phyloP scores from a whole-genome alignment of 192 early-diverging fungal genomes.

The Linnemannia schmuckeri region DNA sequence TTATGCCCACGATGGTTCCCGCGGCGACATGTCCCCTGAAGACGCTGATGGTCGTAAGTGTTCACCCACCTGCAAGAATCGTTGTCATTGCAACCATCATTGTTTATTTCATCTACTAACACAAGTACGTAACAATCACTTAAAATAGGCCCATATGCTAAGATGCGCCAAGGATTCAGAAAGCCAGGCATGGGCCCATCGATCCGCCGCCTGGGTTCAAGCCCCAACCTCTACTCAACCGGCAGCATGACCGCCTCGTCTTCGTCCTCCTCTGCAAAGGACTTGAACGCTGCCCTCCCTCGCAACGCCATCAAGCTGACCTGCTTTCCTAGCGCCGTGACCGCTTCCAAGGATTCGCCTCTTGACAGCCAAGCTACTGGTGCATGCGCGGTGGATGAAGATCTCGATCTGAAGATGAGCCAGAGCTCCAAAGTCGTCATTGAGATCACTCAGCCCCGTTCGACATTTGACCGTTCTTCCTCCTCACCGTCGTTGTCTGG shows the following conservation, averaged over 20 bases:
- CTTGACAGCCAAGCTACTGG: background rate
- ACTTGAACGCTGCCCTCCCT: constrained; percentile 13
- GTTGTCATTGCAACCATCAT: background rate
- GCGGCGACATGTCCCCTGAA: constrained; percentile 12
- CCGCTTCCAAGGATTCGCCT: background rate
- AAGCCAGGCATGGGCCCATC: constrained; percentile 7
- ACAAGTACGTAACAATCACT: background rate
- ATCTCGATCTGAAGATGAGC: constrained; percentile 23
- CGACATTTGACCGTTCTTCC: constrained; percentile 14
- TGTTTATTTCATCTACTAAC: background rate
- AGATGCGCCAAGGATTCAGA: constrained; percentile 17
- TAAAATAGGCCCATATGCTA: constrained; percentile 16
- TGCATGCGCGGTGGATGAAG: background rate
- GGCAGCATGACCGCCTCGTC: background rate
- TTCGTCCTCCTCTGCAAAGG: background rate
- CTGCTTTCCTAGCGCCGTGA: constrained; percentile 24
- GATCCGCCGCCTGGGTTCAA: background rate
- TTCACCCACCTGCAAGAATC: background rate
- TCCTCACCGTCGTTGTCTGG: background rate
- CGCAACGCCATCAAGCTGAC: constrained; percentile 40
- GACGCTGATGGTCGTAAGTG: constrained; percentile 30
- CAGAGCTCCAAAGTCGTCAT: constrained; percentile 48
- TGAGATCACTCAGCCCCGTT: constrained; percentile 39
- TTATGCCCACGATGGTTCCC: constrained; percentile 1
- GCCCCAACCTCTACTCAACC: constrained; percentile 3